Evolutionary conservation across 2,329 filamentous ascomycete species (phyloP).

Genomic region (Exserohilum turcica): DNA sequence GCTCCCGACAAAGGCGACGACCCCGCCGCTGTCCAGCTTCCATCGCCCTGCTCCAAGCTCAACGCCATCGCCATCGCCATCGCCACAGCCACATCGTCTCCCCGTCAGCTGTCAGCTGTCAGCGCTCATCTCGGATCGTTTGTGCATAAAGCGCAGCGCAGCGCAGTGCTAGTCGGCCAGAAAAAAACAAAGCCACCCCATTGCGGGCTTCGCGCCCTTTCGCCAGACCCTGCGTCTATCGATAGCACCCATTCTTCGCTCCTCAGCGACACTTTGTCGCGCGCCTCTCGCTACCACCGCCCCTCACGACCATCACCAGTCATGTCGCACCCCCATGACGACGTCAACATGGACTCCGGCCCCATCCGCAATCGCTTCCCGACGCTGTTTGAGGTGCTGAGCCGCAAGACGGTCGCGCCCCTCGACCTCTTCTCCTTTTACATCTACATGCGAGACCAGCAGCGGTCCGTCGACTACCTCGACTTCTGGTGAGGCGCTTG

Average conservation of each 20-base stretch:
- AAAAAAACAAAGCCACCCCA: slow-evolving; percentile 16
- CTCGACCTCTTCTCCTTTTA: slow-evolving; percentile 99
- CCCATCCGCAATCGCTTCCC: slow-evolving; percentile 78
- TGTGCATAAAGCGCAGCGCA: slow-evolving; percentile 22
- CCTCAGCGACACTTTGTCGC: slow-evolving; percentile 22
- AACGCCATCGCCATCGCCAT: background rate
- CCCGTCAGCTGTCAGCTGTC: background rate
- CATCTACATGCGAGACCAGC: slow-evolving; percentile 99
- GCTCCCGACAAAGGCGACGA: slow-evolving; percentile 12
- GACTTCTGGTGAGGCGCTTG: slow-evolving; percentile 82
- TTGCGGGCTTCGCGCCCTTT: slow-evolving; percentile 28
- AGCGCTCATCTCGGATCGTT: slow-evolving; percentile 13
- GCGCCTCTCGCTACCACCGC: slow-evolving; percentile 20
- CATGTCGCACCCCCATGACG: slow-evolving; percentile 31
- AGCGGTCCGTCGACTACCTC: slow-evolving; percentile 94
- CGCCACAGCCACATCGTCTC: background rate
- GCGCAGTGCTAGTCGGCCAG: slow-evolving; percentile 9
- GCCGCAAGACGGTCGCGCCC: slow-evolving; percentile 88
- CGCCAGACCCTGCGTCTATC: slow-evolving; percentile 25
- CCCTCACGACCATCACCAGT: slow-evolving; percentile 10
- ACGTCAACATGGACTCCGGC: slow-evolving; percentile 11
- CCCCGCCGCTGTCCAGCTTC: slow-evolving; percentile 2
- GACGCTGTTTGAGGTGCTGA: slow-evolving; percentile 93
- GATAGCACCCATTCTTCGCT: slow-evolving; percentile 24
- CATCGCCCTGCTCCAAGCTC: slow-evolving; percentile 9